Evolutionary conservation across 1,284 basidiomycete genomes (phyloP), one percentile per base, ranked within the genome.

Genomic region (Cryptococcus sp.): DNA sequence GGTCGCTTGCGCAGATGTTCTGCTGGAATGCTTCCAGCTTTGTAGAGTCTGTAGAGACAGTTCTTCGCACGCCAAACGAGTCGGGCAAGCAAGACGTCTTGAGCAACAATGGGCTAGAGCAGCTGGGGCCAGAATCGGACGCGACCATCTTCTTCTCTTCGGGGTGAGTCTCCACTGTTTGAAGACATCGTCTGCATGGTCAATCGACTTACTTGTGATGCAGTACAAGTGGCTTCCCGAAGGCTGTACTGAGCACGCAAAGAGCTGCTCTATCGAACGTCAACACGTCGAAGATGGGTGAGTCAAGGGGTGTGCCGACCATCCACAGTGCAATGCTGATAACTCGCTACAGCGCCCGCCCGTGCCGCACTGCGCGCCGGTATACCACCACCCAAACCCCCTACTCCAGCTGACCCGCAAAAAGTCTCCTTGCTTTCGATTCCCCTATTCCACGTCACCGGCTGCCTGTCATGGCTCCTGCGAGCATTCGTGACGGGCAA

Each of bases 371-470:
- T 76, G 1, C 67, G 74, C 15, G 67, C 64, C 36, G 71, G 70
- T 12, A 55, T 58, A 1, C 54, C 66, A 0, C 45, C 64, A 4
- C 70, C 70, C 45, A 63, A 60, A 8, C 54, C 62, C n/a, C 69
- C 60, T 28, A 62, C 49, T 40, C 35, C 62, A 3, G 39, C 51
- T 5, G 62, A 61, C 46, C 66, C 61, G 12, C 70, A 68, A 50
- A 59, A 65, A 42, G 61, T 58, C 4, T 62, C 67, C 28, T 61
- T 76, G 4, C 65, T 76, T 35, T 50, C 71, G n/a, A 68, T 76
- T 21, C 74, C 74, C 1, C 63, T 76, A 3, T 76, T 76, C 61
- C 74, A 76, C 68, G 72, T 75, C 9, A 73, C 72, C 1, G 74
- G 74, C 4, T 69, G 65, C 49, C 57, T 75, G 2, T 70, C 67